Evolutionary conservation across 306 rosid species (phyloP).

Genomic region (Cucurbita pepo): DNA sequence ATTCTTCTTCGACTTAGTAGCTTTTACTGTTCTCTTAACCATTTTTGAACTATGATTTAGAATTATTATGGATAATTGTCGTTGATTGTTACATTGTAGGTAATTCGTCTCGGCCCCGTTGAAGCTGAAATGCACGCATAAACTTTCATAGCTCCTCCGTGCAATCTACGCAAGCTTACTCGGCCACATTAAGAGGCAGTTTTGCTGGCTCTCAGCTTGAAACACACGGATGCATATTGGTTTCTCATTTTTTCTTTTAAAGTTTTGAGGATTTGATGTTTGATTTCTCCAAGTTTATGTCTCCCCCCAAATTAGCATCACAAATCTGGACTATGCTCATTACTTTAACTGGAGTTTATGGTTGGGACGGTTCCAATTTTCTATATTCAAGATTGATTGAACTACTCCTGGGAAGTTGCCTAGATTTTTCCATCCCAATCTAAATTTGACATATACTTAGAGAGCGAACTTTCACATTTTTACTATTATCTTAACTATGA

Average conservation of each 20-base stretch:
- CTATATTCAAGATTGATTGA: no score
- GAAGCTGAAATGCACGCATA: neutral
- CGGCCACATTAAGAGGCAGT: neutral
- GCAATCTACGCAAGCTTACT: neutral
- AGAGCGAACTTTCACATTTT: no score
- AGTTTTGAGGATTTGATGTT: neutral
- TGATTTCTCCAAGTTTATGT: neutral
- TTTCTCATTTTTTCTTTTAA: neutral
- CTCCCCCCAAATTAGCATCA: neutral
- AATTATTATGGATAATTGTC: neutral
- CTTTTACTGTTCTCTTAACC: neutral
- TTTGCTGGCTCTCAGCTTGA: neutral
- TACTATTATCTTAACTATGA: no score
- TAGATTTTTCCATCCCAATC: no score
- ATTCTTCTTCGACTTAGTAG: neutral
- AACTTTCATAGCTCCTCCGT: neutral
- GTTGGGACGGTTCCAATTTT: neutral
- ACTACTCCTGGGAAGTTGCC: no score
- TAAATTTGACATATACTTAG: no score
- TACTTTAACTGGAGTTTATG: neutral
- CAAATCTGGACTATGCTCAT: neutral
- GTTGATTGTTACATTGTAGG: neutral
- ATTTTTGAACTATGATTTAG: neutral
- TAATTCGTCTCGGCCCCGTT: neutral
- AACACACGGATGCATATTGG: neutral